Evolutionary conservation across 495 filamentous ascomycete genomes (phyloP).

Genomic region (Aspergillus nidulans): DNA sequence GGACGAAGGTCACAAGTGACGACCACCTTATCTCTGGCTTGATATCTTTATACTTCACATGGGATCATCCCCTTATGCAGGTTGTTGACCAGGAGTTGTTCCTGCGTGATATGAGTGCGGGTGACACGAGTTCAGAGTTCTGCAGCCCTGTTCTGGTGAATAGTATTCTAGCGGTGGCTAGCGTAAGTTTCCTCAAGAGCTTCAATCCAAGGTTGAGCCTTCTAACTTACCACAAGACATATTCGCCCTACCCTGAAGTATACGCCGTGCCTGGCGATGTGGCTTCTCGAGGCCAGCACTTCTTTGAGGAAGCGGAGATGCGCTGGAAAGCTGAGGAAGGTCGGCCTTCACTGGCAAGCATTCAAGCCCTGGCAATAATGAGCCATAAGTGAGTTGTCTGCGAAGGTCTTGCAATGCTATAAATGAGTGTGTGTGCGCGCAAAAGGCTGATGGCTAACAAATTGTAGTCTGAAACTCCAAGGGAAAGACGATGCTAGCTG

Average conservation of each 20-base stretch:
- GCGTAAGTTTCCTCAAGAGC: conserved; percentile 24
- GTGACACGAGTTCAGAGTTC: conserved; percentile 23
- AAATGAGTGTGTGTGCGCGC: background rate
- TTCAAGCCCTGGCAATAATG: conserved; percentile 37
- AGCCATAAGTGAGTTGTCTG: conserved; percentile 28
- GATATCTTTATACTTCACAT: conserved; percentile 30
- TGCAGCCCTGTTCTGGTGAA: conserved; percentile 39
- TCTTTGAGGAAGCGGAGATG: conserved; percentile 33
- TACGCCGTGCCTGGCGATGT: conserved; percentile 22
- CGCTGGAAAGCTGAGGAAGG: conserved; percentile 35
- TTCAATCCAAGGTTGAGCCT: background rate
- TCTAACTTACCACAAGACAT: conserved; percentile 20
- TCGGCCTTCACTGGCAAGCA: conserved; percentile 25
- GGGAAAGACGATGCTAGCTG: conserved; percentile 30
- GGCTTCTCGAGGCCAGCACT: conserved; percentile 29
- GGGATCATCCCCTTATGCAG: conserved; percentile 38
- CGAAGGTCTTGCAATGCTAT: background rate
- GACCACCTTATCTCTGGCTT: conserved; percentile 25
- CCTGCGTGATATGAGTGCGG: conserved; percentile 27
- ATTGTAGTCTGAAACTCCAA: conserved; percentile 28
- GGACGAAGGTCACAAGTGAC: conserved; percentile 22
- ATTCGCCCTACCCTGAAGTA: conserved; percentile 51
- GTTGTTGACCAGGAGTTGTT: conserved; percentile 34
- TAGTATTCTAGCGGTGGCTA: conserved; percentile 37
- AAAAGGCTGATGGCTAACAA: conserved; percentile 11